Percentiles rank a stretch among this genome's conserved stretches.
Evolutionary conservation across 768 basidiomycete genomes (phyloP).

Genomic region (Lentinula detonsa): DNA sequence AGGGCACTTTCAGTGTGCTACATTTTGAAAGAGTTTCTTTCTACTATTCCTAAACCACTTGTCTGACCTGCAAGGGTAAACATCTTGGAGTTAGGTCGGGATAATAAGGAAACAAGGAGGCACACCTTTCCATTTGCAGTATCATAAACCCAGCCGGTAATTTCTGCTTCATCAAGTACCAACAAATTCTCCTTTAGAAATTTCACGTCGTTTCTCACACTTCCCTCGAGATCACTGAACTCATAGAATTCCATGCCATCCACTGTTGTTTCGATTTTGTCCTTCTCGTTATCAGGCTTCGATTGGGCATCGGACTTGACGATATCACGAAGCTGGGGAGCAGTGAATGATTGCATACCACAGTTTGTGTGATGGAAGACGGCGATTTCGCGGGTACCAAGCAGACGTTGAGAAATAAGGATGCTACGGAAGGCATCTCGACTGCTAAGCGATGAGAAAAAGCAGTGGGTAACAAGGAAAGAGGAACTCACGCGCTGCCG

Average conservation of each 20-base stretch:
- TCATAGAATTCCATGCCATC: constrained; percentile 52
- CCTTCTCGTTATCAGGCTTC: constrained; percentile 12
- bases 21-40: background rate
- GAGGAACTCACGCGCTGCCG: constrained; percentile 45
- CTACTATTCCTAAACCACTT: background rate
- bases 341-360: constrained; percentile 64
- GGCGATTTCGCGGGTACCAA: constrained; percentile 64
- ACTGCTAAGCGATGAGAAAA: constrained; percentile 23
- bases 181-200: constrained; percentile 53
- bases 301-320: constrained; percentile 38
- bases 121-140: constrained; percentile 56
- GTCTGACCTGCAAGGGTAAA: background rate
- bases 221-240: constrained; percentile 43
- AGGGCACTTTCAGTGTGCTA: background rate
- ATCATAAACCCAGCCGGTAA: constrained; percentile 67
- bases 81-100: background rate
- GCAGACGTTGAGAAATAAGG: constrained; percentile 66
- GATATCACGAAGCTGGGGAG: constrained; percentile 39
- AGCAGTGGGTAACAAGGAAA: background rate
- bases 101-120: background rate
- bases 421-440: constrained; percentile 61
- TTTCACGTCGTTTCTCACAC: constrained; percentile 51
- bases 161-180: constrained; percentile 41
- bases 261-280: constrained; percentile 18
- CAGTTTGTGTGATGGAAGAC: constrained; percentile 70